Evolutionary conservation across 257 asterid species (phyloP).

Genomic region (Solanum pimpinellifolium): DNA sequence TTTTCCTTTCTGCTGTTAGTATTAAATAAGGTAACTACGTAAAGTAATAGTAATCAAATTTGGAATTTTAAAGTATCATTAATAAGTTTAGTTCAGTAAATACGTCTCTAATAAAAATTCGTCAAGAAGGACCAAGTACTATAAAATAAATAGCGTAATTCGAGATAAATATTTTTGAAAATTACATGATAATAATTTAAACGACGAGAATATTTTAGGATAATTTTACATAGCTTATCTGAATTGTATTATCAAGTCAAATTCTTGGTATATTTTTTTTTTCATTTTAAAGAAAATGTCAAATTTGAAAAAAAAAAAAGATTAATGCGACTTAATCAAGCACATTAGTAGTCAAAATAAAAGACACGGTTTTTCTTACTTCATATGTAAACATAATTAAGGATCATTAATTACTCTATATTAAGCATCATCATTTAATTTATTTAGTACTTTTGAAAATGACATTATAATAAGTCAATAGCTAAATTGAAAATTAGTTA

Average conservation of each 20-base stretch:
- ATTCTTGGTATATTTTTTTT: not conserved
- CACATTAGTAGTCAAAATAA: not conserved
- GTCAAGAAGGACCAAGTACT: not conserved
- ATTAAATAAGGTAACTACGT: too few species aligned
- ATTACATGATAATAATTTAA: not conserved
- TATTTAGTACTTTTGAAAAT: not conserved
- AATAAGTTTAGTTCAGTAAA: not conserved
- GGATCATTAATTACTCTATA: not conserved
- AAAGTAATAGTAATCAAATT: not conserved
- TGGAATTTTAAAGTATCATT: too few species aligned
- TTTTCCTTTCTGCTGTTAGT: not conserved
- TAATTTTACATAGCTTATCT: not conserved
- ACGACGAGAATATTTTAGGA: not conserved
- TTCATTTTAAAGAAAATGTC: not conserved
- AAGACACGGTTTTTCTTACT: not conserved
- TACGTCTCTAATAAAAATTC: too few species aligned
- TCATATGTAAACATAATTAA: not conserved
- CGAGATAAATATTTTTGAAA: not conserved
- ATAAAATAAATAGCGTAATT: not conserved
- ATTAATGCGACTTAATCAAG: not conserved
- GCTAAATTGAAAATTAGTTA: not conserved
- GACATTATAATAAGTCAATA: not conserved
- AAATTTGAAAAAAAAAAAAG: not conserved
- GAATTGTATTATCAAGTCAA: not conserved
- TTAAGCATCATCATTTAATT: not conserved